Base-by-base conservation (phyloP, 495 filamentous ascomycete species). In the Daldinia vernicosa region DNA sequence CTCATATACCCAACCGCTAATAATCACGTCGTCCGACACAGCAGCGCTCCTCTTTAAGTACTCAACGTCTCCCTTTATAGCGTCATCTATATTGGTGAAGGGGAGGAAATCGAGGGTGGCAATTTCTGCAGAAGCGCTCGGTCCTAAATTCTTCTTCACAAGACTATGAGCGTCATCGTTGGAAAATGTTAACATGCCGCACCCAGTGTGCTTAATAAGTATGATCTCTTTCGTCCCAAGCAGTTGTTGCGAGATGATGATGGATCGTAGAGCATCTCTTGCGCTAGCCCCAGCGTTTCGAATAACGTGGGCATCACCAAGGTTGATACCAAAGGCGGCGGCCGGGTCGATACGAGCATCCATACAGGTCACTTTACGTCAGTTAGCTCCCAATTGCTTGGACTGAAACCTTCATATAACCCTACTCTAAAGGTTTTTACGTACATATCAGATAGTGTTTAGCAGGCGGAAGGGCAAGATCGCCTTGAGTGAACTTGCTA, bases 1-100 rank as follows among this genome's bases (percentile, higher is more conserved):
- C 73, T 94, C 89, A 83, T 94, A 94, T 4, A 95, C 74, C 89
- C 90, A 95, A 1, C 93, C 92, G 12, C 85, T 91, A 47, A 94
- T 82, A 3, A 75, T 80, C 7, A 91, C 81, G 59, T 81, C 75
- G 1, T 85, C 85, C 39, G 88, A 82, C 6, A 94, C 84, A 39
- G 89, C 77, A 60, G 85, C 85, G 45, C 82, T 84, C 30, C 71
- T 79, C 81, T 86, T 90, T 75, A 95, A 72, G 64, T 84, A 86
- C 63, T 77, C 72, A 1, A 95, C 84, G 79, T 97, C 92, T 43
- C 90, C 84, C 70, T 78, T 81, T 0, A 95, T 88, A 22, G 85
- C 89, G 75, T 85, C 63, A 50, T 90, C 85, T 50, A 94, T 74
- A 55, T 94, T 81, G 1, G 77, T 58, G 71, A 94, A 93, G 0